Base-by-base conservation (phyloP, 1,284 basidiomycete genomes). In the Tremellales sp. region DNA sequence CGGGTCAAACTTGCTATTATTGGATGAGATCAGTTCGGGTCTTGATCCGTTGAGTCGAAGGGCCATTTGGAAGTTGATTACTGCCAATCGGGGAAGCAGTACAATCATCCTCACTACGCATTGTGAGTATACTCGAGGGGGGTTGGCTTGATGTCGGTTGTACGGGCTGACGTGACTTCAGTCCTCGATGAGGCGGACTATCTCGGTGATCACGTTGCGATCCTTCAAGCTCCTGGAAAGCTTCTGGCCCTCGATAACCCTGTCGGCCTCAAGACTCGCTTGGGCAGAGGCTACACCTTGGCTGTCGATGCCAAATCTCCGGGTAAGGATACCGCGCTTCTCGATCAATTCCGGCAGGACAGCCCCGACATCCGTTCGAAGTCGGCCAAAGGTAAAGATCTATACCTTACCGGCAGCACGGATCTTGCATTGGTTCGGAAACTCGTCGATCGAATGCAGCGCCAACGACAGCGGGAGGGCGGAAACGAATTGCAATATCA, bases 101-200 rank as follows among this genome's bases (percentile, higher is more conserved):
- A 83, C 82, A 0, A 78, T 85, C 35, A 72, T 86, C 7, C 82
- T 86, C 59, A 86, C 84, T 0, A 86, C 84, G 1, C 84, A 86
- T 65, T 68, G 81, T 81, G 57, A 52, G 80, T 67, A 13, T 4
- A 4, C 5, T 15, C 33, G 4, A 36, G 4, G 19, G 8, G 31
- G 25, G 23, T 19, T 7, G 17, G 21, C 31, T 21, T 23, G 25
- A 4, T 11, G 11, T n/a, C n/a, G n/a, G 27, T 15, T 39, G 12
- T 26, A 6, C 33, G 24, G 44, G 36, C 17, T 64, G 22, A 17
- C 51, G 13, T 54, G n/a, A n/a, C n/a, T n/a, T 12, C 15, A 37
- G 15, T 87, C 70, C 76, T 88, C 3, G 87, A 89, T 57, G 86
- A 89, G 71, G 86, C 86, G 0, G 87, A 89, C 63, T 76, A 88